Conservation (phyloP, 2,329 filamentous ascomycete species). For the Fusarium citri region DNA sequence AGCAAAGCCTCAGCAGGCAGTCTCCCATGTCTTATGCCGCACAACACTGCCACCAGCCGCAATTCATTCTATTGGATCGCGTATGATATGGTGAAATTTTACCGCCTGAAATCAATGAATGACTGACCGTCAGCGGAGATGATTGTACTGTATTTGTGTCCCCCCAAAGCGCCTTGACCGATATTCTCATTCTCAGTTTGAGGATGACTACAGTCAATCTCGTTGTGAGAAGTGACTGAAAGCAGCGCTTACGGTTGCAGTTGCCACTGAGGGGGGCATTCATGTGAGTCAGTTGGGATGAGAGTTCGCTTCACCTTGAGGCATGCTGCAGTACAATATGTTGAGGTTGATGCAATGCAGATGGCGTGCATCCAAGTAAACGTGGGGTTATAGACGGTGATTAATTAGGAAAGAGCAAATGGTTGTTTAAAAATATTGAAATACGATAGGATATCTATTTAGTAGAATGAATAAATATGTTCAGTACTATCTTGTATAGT, state of each 20-base stretch:
- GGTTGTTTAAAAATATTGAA: rapidly evolving
- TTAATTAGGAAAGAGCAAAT: not conserved
- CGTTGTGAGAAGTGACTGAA: constrained; percentile 17
- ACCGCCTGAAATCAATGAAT: not conserved
- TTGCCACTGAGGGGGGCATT: constrained; percentile 7
- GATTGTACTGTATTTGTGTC: constrained; percentile 1
- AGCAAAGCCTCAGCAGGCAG: constrained; percentile 27
- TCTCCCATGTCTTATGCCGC: constrained; percentile 23
- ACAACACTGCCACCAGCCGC: constrained; percentile 29
- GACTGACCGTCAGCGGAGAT: constrained; percentile 9
- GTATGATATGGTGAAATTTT: not conserved
- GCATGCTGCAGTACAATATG: not conserved
- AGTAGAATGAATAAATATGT: too few species aligned
- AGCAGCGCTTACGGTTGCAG: constrained; percentile 4
- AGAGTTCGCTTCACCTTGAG: constrained; percentile 3
- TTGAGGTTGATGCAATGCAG: constrained; percentile 16
- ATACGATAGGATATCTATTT: too few species aligned
- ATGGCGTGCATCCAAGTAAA: constrained; percentile 28
- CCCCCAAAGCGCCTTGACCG: constrained; percentile 31
- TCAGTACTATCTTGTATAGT: too few species aligned
- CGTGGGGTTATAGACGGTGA: constrained; percentile 15
- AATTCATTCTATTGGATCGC: constrained; percentile 6
- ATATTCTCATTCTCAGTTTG: constrained; percentile 26
- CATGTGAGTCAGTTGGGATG: constrained; percentile 37
- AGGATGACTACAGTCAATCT: constrained; percentile 14